Conservation (phyloP, 306 rosid species). For the Heteromeles arbutifolia region DNA sequence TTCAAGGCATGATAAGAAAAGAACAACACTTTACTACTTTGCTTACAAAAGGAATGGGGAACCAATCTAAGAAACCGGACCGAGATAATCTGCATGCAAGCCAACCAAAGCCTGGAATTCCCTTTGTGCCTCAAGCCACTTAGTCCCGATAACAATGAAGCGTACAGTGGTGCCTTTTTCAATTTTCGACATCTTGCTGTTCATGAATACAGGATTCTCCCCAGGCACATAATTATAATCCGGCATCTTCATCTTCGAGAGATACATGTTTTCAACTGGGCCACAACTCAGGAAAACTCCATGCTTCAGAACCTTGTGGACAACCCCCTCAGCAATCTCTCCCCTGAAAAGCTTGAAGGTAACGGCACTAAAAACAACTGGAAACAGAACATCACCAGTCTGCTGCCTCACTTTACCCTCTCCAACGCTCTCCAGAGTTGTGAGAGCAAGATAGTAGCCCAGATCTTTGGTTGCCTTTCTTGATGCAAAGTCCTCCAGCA, state of each 20-base stretch:
- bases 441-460: slow-evolving; percentile 69
- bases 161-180: slow-evolving; percentile 56
- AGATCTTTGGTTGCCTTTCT: slow-evolving; percentile 71
- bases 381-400: slow-evolving; percentile 79
- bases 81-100: slow-evolving; percentile 76
- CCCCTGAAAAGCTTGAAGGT: slow-evolving; percentile 77
- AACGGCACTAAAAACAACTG: slow-evolving; percentile 54
- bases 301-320: slow-evolving; percentile 75
- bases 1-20: not conserved
- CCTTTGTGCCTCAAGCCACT: slow-evolving; percentile 87
- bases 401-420: slow-evolving; percentile 77
- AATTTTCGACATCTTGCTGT: slow-evolving; percentile 50
- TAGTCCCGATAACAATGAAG: slow-evolving; percentile 68
- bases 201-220: slow-evolving; percentile 64
- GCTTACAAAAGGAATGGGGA: not conserved
- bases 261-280: slow-evolving; percentile 64
- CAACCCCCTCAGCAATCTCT: slow-evolving; percentile 70
- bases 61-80: slow-evolving; percentile 41
- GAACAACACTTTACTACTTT: not conserved
- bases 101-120: slow-evolving; percentile 88
- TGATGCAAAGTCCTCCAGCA: slow-evolving; percentile 54
- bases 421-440: slow-evolving; percentile 59
- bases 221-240: slow-evolving; percentile 59
- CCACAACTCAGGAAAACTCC: slow-evolving; percentile 85
- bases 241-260: slow-evolving; percentile 65